A percentile compares a stretch with the other conserved stretches of the same genome.
These are phyloP conservation scores for Cynanchum wilfordii DNA, from an alignment of 257 asterid genomes.

Conservation along the genomic window DNA sequence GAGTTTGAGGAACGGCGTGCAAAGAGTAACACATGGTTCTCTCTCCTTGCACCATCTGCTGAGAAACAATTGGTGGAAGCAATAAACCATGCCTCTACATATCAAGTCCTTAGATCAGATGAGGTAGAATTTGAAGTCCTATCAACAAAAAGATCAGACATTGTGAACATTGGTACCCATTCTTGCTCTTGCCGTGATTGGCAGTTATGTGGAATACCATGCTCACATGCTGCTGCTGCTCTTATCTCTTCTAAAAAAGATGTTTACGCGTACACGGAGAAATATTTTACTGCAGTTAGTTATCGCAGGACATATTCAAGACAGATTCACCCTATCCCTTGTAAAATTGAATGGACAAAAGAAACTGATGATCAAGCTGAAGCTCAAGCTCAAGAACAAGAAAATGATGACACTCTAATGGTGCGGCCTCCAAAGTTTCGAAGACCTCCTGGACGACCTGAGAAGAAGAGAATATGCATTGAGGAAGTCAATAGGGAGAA, in stretches of 20 bases:
- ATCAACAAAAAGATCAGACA: slow-evolving; percentile 54
- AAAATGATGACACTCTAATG: slow-evolving; percentile 28
- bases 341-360: slow-evolving; percentile 52
- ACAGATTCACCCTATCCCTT: slow-evolving; percentile 40
- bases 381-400: slow-evolving; percentile 6
- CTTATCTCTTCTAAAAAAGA: slow-evolving; percentile 48
- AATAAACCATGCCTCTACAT: slow-evolving; percentile 38
- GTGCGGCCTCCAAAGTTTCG: slow-evolving; percentile 69
- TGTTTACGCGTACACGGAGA: slow-evolving; percentile 45
- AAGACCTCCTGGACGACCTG: slow-evolving; percentile 74
- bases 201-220: slow-evolving; percentile 63
- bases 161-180: slow-evolving; percentile 48
- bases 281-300: slow-evolving; percentile 40
- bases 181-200: slow-evolving; percentile 72
- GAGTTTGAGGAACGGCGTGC: slow-evolving; percentile 51
- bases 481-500: slow-evolving; percentile 66
- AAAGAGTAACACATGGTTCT: slow-evolving; percentile 44
- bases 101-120: slow-evolving; percentile 65
- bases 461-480: slow-evolving; percentile 57
- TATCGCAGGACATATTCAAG: slow-evolving; percentile 43
- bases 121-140: slow-evolving; percentile 70
- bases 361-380: slow-evolving; percentile 11
- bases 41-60: slow-evolving; percentile 57
- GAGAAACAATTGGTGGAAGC: slow-evolving; percentile 53
- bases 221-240: slow-evolving; percentile 75